A percentile compares a stretch with the other conserved stretches of the same genome.
These are phyloP conservation scores for Fragaria vesca DNA, from an alignment of 306 rosid genomes.

Conservation along the genomic window DNA sequence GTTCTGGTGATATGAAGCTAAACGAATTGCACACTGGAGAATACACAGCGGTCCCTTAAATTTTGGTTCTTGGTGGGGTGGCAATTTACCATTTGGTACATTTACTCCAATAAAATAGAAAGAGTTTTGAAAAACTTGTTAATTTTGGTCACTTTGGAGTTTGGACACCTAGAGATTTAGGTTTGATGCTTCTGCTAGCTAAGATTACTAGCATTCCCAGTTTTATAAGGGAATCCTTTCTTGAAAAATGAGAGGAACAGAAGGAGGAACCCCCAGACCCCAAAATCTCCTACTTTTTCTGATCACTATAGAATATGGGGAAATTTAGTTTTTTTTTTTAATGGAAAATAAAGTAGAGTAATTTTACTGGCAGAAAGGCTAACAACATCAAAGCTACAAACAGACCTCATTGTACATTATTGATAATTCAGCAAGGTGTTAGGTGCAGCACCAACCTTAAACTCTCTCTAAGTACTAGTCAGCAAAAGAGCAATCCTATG, in stretches of 20 bases:
- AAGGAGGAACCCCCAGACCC: neutral
- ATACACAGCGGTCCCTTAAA: slow-evolving; percentile 12
- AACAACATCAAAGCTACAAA: too few relatives aligned
- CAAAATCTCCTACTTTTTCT: neutral
- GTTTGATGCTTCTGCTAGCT: slow-evolving; percentile 36
- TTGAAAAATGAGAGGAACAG: slow-evolving; percentile 10
- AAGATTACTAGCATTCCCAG: slow-evolving; percentile 1
- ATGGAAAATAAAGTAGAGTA: too few relatives aligned
- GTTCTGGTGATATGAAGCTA: slow-evolving; percentile 15
- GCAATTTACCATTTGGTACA: neutral
- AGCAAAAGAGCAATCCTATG: too few relatives aligned
- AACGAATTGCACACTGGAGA: slow-evolving; percentile 20
- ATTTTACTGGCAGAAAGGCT: too few relatives aligned
- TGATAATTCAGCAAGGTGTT: too few relatives aligned
- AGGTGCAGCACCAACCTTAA: too few relatives aligned
- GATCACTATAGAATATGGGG: neutral
- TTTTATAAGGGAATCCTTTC: neutral
- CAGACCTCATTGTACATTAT: too few relatives aligned
- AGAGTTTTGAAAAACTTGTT: neutral
- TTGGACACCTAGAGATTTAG: slow-evolving; percentile 28
- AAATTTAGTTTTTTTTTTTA: too few relatives aligned
- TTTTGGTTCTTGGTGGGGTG: slow-evolving; percentile 28
- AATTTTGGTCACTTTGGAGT: slow-evolving; percentile 8
- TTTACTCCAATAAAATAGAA: neutral
- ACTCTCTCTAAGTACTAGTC: too few relatives aligned